Evolutionary conservation across 345 rosid species (phyloP).

Genomic region (Corymbia maculata): DNA sequence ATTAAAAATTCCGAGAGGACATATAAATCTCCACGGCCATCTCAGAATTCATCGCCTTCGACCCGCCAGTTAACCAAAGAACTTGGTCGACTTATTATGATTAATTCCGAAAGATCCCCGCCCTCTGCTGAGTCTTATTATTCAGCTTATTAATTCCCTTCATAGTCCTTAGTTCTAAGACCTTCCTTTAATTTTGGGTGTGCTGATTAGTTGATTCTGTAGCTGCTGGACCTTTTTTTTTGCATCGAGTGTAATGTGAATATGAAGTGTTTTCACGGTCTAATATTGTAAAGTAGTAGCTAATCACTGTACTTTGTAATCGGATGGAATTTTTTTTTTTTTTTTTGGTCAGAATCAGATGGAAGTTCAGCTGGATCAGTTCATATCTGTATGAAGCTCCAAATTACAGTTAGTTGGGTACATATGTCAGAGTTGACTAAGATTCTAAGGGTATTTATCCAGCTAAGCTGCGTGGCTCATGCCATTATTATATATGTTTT

Average conservation of each 20-base stretch:
- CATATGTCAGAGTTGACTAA: background rate
- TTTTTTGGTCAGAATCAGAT: background rate
- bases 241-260: background rate
- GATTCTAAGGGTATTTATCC: background rate
- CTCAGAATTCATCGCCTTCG: background rate
- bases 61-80: background rate
- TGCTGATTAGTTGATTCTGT: background rate
- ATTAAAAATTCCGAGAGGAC: background rate
- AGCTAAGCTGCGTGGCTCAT: background rate
- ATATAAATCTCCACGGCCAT: background rate
- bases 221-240: background rate
- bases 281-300: background rate
- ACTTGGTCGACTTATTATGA: background rate
- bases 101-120: background rate
- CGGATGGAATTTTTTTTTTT: background rate
- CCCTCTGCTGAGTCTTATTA: background rate
- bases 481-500: background rate
- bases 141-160: background rate
- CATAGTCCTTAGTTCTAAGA: background rate
- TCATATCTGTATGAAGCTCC: background rate
- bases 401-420: background rate
- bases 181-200: background rate
- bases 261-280: background rate
- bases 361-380: background rate
- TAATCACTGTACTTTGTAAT: background rate